These are phyloP conservation scores for Prunus dulcis DNA, from an alignment of 306 rosid genomes.

Conservation along the genomic window DNA sequence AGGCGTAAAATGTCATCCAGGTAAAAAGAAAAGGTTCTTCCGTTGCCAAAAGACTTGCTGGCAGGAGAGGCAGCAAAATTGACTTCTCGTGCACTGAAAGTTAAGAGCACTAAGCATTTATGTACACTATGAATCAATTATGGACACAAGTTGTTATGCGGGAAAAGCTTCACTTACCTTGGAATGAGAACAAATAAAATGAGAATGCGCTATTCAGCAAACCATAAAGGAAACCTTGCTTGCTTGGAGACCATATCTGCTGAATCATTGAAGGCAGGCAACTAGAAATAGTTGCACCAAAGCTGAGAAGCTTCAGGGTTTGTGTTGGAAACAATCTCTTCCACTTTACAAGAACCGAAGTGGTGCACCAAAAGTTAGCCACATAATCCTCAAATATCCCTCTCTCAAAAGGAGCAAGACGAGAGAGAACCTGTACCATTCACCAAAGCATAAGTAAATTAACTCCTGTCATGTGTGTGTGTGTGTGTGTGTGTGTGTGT, in stretches of 20 bases:
- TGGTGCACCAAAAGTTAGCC: conserved; percentile 94
- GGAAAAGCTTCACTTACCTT: conserved; percentile 48
- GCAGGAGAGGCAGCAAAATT: conserved; percentile 83
- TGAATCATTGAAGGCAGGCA: conserved; percentile 88
- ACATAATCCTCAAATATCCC: conserved; percentile 94
- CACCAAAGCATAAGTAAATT: conserved; percentile 23
- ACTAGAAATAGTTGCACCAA: conserved; percentile 57
- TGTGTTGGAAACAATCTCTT: conserved; percentile 68
- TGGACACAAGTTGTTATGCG: neutral
- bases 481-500: neutral
- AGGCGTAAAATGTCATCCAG: conserved; percentile 56
- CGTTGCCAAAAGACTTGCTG: conserved; percentile 72
- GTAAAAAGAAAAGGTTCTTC: conserved; percentile 64
- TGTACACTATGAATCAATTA: neutral
- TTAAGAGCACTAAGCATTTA: neutral
- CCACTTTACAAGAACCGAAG: conserved; percentile 85
- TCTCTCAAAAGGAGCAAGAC: conserved; percentile 92
- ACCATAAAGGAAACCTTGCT: conserved; percentile 74
- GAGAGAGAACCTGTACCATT: conserved; percentile 61
- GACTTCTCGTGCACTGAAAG: conserved; percentile 92
- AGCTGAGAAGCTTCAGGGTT: conserved; percentile 65
- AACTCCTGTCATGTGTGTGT: neutral
- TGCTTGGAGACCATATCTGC: conserved; percentile 75
- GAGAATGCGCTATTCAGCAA: conserved; percentile 78
- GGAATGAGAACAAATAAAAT: conserved; percentile 89